Conservation (phyloP, 2,329 filamentous ascomycete species). For the Clonostachys sp. region DNA sequence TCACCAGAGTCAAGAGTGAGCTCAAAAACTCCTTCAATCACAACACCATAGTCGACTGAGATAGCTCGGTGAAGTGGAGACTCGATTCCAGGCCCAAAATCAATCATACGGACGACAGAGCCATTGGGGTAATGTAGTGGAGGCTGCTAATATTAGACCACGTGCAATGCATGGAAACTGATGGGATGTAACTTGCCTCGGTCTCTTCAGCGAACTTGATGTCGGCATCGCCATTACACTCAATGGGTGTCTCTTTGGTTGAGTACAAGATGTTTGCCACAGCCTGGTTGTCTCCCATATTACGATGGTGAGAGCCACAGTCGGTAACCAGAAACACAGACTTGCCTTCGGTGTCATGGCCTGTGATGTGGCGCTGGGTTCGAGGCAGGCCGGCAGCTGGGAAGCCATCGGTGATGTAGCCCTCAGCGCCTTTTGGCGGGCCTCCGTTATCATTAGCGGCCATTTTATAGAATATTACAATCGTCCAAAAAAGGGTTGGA, state of each 20-base stretch:
- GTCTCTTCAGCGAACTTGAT: slow-evolving; percentile 7
- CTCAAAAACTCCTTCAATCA: slow-evolving; percentile 48
- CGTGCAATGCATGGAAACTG: too few species aligned
- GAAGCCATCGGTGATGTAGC: not conserved
- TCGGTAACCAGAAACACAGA: slow-evolving; percentile 15
- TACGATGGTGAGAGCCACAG: slow-evolving; percentile 15
- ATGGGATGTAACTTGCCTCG: not conserved
- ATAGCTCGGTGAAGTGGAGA: slow-evolving; percentile 45
- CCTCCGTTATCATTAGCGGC: too few species aligned
- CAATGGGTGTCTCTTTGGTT: slow-evolving; percentile 13
- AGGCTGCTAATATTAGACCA: not conserved
- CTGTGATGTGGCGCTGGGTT: slow-evolving; percentile 7
- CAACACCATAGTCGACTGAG: slow-evolving; percentile 48
- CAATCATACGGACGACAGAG: slow-evolving; percentile 36
- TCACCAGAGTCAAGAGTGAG: slow-evolving; percentile 48
- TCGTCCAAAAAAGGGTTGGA: too few species aligned
- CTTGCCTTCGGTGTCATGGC: slow-evolving; percentile 11
- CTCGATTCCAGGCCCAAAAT: slow-evolving; percentile 35
- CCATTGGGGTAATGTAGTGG: not conserved
- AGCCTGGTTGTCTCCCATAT: slow-evolving; percentile 13
- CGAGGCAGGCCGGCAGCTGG: slow-evolving; percentile 7
- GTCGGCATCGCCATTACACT: slow-evolving; percentile 13
- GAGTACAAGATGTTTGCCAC: slow-evolving; percentile 19
- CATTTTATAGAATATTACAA: too few species aligned
- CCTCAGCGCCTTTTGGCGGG: not conserved